Base-by-base conservation (phyloP, 2,329 filamentous ascomycete genomes). In the Trichoderma sp. region DNA sequence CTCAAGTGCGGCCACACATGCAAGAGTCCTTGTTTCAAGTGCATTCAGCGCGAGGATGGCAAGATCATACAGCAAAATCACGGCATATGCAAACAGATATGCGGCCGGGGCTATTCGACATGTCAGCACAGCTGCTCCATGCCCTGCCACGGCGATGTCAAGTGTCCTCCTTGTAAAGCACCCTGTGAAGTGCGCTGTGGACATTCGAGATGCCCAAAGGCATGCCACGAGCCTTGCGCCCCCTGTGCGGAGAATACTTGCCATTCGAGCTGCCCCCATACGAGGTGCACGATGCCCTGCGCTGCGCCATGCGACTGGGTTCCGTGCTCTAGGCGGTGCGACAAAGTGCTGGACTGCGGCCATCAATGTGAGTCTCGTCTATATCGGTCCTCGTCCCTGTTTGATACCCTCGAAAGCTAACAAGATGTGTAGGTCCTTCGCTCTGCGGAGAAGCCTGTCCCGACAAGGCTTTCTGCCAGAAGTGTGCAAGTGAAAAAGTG, bases 361-460 rank as follows among this genome's bases (percentile, higher is more conserved):
- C 88, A 91, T 72, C 83, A 79, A 71, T 91, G 85, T 77, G 60
- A 70, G 67, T 70, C 24, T n/a, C 28, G 19, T 19, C 26, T n/a
- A 0, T 5, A 34, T 1, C 14, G 1, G 14, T 15, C 51, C n/a
- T 10, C 12, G 12, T 7, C 41, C 30, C 4, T 44, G 1, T 54
- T 2, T 3, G 19, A 17, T 17, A 43, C 7, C 0, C 2, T 15
- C 17, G 5, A 24, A 26, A 44, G 21, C 34, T 48, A 45, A 67
- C 39, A 48, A 3, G 12, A 12, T 26, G 17, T 30, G 21, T 3
- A 69, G 70, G 78, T 45, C 88, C 88, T 0, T 85, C 84, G 0
- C 67, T 90, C 2, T 91, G 88, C 68, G 88, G 88, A 1, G 89
- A 91, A 70, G 65, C 65, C 0, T 92, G 89, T 66, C 88, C 87